Evolutionary conservation across 78 protist species (phyloP), one percentile per base, ranked within the genome.

Genomic region (Dictyostelium capitatum): DNA sequence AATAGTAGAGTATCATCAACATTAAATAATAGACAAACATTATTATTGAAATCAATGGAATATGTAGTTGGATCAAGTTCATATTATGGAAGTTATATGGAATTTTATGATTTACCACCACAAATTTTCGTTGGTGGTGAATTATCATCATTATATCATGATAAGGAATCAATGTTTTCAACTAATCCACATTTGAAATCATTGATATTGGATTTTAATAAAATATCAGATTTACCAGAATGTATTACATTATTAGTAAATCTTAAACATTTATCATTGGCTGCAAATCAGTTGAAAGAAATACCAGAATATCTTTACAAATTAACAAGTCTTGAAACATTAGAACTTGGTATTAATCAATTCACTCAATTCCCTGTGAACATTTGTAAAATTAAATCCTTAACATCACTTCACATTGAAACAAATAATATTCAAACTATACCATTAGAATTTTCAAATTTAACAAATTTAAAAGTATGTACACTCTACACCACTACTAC

Each of bases 121-220:
- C 79, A 73, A 47, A 11, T 73, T 0, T 73, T 46, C 8, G 57
- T 73, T 20, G 79, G 79, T 46, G 57, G 57, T n/a, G 79, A 73
- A n/a, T 46, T 23, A 77, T 20, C 65, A 25, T 48, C 50, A 30
- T 25, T 12, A 4, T 23, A 62, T 25, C 43, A 37, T 37, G 43
- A 37, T 37, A 41, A 65, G 5, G 11, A 65, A n/a, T 32, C 73
- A 30, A 10, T 32, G n/a, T 54, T 83, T 12, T 69, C 32, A 51
- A 30, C 30, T 3, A 83, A 83, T 43, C 67, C 56, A 25, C 6
- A 53, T 17, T 79, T 83, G 25, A 72, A 25, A 30, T 48, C 70
- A 32, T 30, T 87, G 65, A 77, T 87, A 41, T 51, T 87, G 37
- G 93, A 87, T 37, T 78, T 77, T 41, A 87, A 87, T 23, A 75